phyloP scores from a whole-genome alignment of 805 yeast genomes.

The Ogataea ramenticola region DNA sequence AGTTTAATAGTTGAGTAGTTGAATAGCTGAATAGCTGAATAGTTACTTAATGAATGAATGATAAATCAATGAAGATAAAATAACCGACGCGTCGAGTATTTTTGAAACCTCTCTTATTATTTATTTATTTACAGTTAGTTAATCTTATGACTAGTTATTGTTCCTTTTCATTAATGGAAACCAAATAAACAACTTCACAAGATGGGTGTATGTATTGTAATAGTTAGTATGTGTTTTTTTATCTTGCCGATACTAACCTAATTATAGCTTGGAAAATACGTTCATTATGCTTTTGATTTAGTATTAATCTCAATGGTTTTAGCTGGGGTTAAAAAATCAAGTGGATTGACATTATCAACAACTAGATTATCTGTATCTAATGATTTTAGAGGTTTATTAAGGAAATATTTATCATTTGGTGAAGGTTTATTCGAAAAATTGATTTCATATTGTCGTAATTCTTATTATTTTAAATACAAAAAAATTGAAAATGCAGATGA shows the following conservation, averaged over 20 bases:
- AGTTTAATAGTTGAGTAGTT: no score
- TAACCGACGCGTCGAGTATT: no score
- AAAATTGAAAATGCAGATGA: conserved; percentile 23
- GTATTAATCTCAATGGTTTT: conserved; percentile 71
- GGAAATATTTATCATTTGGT: conserved; percentile 51
- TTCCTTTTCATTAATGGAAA: no score
- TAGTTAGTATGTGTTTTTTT: not conserved
- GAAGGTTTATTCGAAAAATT: conserved; percentile 48
- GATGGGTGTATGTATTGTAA: not conserved
- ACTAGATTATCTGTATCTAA: conserved; percentile 34
- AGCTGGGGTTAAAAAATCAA: conserved; percentile 79
- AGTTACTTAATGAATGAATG: no score
- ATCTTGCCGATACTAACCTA: not conserved
- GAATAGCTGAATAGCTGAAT: no score
- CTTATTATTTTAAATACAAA: conserved; percentile 45
- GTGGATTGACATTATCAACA: conserved; percentile 51
- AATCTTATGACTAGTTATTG: no score
- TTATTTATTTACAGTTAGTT: no score
- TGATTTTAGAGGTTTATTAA: conserved; percentile 34
- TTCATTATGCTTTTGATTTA: conserved; percentile 73
- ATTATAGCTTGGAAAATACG: conserved; percentile 46
- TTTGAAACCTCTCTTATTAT: no score
- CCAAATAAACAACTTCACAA: no score
- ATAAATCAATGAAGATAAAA: no score
- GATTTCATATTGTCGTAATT: conserved; percentile 35